Evolutionary conservation across 176 grass and related monocot genomes (phyloP).

Genomic region (Pontederia paniculata): DNA sequence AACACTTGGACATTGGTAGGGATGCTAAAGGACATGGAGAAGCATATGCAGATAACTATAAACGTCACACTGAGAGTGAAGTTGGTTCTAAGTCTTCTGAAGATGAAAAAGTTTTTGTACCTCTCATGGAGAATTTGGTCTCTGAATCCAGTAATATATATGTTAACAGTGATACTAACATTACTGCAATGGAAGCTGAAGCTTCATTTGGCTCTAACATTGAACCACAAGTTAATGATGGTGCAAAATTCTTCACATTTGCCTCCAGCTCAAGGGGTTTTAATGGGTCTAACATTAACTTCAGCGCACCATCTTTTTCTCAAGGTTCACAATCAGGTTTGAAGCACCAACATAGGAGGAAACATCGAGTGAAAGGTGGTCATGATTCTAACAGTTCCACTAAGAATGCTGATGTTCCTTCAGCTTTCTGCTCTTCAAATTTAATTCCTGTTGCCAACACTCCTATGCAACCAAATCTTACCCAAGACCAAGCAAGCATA

Average conservation of each 20-base stretch:
- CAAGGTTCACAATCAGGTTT: slow-evolving; percentile 23
- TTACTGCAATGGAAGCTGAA: slow-evolving; percentile 24
- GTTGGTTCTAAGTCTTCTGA: background rate
- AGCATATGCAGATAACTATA: background rate
- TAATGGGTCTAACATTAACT: slow-evolving; percentile 29
- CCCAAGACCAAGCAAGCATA: slow-evolving; percentile 25
- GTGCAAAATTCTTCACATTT: slow-evolving; percentile 22
- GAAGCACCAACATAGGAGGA: slow-evolving; percentile 58
- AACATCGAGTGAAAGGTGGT: slow-evolving; percentile 36
- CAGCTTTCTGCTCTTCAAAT: slow-evolving; percentile 19
- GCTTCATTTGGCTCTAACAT: slow-evolving; percentile 2
- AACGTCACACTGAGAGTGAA: background rate
- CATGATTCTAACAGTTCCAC: slow-evolving; percentile 4
- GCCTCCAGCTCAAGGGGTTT: slow-evolving; percentile 16
- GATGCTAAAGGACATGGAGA: background rate
- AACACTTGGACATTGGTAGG: background rate
- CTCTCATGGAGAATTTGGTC: slow-evolving; percentile 10
- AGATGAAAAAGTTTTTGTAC: background rate
- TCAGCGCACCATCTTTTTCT: slow-evolving; percentile 29
- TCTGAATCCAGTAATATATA: slow-evolving; percentile 24
- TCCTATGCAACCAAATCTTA: slow-evolving; percentile 24
- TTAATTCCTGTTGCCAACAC: slow-evolving; percentile 20
- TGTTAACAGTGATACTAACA: background rate
- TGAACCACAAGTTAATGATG: slow-evolving; percentile 14
- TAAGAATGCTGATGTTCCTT: background rate